Evolutionary conservation across 306 rosid genomes (phyloP), one percentile per base, ranked within the genome.

Genomic region (Dryas drummondii): DNA sequence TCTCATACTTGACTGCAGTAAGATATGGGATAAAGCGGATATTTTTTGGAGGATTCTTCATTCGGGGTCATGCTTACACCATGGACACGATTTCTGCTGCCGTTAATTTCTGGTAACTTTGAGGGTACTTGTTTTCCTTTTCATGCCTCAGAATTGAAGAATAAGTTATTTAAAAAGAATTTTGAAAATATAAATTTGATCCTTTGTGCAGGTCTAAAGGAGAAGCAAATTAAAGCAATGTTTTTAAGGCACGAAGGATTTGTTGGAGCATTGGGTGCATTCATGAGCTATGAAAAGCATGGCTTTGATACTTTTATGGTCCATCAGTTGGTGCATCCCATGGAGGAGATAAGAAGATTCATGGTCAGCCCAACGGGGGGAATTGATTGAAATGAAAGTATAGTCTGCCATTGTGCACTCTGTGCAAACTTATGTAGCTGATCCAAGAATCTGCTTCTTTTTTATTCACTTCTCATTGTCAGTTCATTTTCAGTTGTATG

Each of bases 31-130:
- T 94, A 73, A 92, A 90, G 91, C 86, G 97, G 80, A 94, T 94
- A 59, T 90, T 92, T 72, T 94, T 92, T 52, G 99, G 91, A 42
- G 99, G 99, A 70, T 94, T 94, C 83, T 94, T 94, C 77, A 89
- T 92, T 57, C 84, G 93, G 61, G 88, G 93, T 54, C 99, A 92
- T 75, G 88, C 91, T 60, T 88, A 86, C 79, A 92, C 97, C 32
- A 88, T 94, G 99, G 99, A 94, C 76, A 94, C 97, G 6, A 86
- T 94, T 79, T 89, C 97, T 40, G 97, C 92, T 84, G 99, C 88
- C 51, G 99, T 94, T 71, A 68, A 92, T 84, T 94, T 85, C 89
- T 94, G 99, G 99, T 92, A 86, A 85, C 3, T 16, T 6, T 44
- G 65, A 66, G 8, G 22, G 45, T 16, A 5, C 4, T 4, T 42